Base-by-base conservation (phyloP, 805 yeast species). In the Maudiozyma turicensis region DNA sequence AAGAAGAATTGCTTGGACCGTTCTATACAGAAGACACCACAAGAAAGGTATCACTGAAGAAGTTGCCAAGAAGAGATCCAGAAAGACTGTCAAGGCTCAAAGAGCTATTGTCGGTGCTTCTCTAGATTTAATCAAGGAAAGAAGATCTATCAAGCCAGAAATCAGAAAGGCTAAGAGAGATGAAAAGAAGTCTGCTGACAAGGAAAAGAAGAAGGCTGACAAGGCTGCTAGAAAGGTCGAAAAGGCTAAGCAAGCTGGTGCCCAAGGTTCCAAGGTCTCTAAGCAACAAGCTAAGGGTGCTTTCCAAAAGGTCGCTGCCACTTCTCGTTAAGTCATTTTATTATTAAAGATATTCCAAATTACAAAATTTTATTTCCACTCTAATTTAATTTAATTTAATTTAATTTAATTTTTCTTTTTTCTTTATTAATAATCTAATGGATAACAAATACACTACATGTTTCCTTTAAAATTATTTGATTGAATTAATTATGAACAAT, bases 51-150 rank as follows among this genome's bases (percentile, higher is more conserved):
- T 91, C 73, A 83, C 96, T 71, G 99, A 93, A 82, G 99, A 93
- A 81, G 87, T 86, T 66, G 67, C 95, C 74, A 93, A 88, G 86
- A 95, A 87, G 85, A 87, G 96, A 79, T 63, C 93, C 65, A 91
- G 96, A 83, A 90, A 88, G 84, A 74, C 96, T 69, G 95, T 90
- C 76, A 93, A 93, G 85, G 82, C 86, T 76, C 97, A 90, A 81
- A 93, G 99, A 84, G 96, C 95, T 60, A 84, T 93, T 72, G 98
- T 91, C 64, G 99, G 99, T 83, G 99, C 98, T 72, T 87, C 99
- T 70, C 80, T 93, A 68, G 99, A 93, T 64, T 84, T 89, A 72
- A 93, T 93, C 80, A 91, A 87, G 79, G 96, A 91, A 82, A 88
- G 95, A 84, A 89, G 97, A 80, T 70, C 86, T 68, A 77, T 80